Conservation (phyloP, 148 eudicot species). For the Dysphania ambrosioides region DNA sequence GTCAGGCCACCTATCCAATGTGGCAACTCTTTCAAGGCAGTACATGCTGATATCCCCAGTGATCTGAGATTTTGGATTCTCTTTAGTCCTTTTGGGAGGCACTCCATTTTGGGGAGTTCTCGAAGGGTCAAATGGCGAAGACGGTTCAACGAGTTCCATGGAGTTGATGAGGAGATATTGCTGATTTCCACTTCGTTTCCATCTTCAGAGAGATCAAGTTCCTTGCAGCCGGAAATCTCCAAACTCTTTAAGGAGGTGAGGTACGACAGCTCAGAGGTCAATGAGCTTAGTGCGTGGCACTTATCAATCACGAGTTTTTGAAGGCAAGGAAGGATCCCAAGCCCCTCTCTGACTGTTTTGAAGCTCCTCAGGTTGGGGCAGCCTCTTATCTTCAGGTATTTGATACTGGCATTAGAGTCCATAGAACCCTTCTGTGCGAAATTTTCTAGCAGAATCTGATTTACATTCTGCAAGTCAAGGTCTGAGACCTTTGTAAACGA, state of each 20-base stretch:
- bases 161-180: background rate
- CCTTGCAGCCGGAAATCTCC: slow-evolving; percentile 29
- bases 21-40: slow-evolving; percentile 17
- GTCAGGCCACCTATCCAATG: slow-evolving; percentile 23
- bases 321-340: slow-evolving; percentile 18
- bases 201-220: slow-evolving; percentile 12
- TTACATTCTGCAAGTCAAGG: slow-evolving; percentile 24
- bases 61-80: slow-evolving; percentile 19
- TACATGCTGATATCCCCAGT: slow-evolving; percentile 22
- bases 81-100: slow-evolving; percentile 18
- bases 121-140: slow-evolving; percentile 16
- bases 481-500: slow-evolving; percentile 7
- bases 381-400: slow-evolving; percentile 22
- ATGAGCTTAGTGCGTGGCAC: slow-evolving; percentile 17
- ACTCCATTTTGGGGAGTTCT: slow-evolving; percentile 23
- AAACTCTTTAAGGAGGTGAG: slow-evolving; percentile 17
- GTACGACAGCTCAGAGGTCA: slow-evolving; percentile 6
- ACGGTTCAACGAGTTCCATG: background rate
- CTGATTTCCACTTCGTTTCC: background rate
- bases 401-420: background rate
- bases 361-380: slow-evolving; percentile 20
- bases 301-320: slow-evolving; percentile 18
- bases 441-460: slow-evolving; percentile 23
- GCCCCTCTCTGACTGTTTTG: slow-evolving; percentile 10
- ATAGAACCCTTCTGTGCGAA: slow-evolving; percentile 11